Evolutionary conservation across 2,329 filamentous ascomycete genomes (phyloP), one percentile per base, ranked within the genome.

Genomic region (Aspergillus sclerotialis): DNA sequence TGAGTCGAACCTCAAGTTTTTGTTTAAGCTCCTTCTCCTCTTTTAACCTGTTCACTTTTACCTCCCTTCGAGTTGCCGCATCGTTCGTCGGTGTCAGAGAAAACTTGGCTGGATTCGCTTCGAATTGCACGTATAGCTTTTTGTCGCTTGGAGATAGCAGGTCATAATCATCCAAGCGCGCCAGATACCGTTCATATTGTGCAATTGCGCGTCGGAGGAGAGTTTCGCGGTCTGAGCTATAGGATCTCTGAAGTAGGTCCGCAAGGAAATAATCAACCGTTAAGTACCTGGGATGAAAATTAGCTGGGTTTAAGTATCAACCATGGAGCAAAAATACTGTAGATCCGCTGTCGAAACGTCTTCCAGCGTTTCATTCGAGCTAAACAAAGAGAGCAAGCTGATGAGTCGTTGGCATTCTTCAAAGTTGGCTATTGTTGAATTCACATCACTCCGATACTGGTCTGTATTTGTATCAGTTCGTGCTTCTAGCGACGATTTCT

Each of bases 311-410:
- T 12, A 15, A 16, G 32, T 14, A 10, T 13, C 24, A 17, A 12
- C 21, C 15, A 4, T 9, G n/a, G 3, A 5, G 7, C 6, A 11
- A 6, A 5, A 7, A 13, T 68, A 94, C 64, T 87, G 86, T 19
- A 98, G 66, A 52, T 94, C 82, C n/a, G 75, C 72, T 1, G 90
- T 93, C 10, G 84, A 70, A 19, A 95, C 68, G 64, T 98, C 92
- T 42, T 98, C 92, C 25, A 90, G 63, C 1, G 76, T 75, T 61
- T 98, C 92, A 62, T 98, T 98, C 23, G 80, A 72, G 48, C 87
- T 94, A 73, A 96, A 96, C 34, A 98, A 70, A 0, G 84, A 82
- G 16, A 92, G 70, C 39, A 78, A 72, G 45, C 77, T 70, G 44
- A 85, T 77, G 36, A 84, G 75, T 39, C 76, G 68, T 38, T 82